Evolutionary conservation across 2,329 filamentous ascomycete genomes (phyloP).

Genomic region (Calonectria pseudoturangicola): DNA sequence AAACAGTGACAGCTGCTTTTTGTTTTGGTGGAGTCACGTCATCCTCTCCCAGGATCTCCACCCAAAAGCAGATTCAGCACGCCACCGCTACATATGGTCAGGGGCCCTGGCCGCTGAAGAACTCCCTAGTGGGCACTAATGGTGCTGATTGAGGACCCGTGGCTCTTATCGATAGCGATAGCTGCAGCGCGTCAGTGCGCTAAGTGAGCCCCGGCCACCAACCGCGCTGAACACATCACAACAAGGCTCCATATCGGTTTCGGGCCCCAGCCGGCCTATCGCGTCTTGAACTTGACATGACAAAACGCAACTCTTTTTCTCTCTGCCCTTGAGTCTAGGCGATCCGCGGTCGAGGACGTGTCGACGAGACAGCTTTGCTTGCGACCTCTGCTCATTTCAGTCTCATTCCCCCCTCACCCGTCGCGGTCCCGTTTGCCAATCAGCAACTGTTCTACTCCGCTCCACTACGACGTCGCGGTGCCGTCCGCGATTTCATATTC

Average conservation of each 20-base stretch:
- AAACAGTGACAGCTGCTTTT: constrained; percentile 12
- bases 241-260: constrained; percentile 31
- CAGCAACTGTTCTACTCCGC: constrained; percentile 29
- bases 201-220: constrained; percentile 25
- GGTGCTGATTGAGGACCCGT: background rate
- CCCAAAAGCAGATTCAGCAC: constrained; percentile 8
- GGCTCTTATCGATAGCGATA: constrained; percentile 24
- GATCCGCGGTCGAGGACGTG: constrained; percentile 16
- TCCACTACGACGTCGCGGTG: constrained; percentile 37
- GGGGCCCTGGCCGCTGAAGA: constrained; percentile 18
- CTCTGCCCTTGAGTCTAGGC: background rate
- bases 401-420: background rate
- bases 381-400: background rate
- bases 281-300: constrained; percentile 33
- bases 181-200: constrained; percentile 32
- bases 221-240: constrained; percentile 36
- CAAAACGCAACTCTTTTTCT: constrained; percentile 16
- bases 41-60: background rate
- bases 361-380: background rate
- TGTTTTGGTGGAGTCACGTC: constrained; percentile 20
- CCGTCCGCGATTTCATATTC: constrained; percentile 33
- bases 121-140: background rate
- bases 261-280: constrained; percentile 27
- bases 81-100: background rate
- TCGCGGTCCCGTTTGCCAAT: constrained; percentile 7